Percentiles rank a stretch among this genome's conserved stretches.
Conservation (phyloP, 2,329 filamentous ascomycete genomes). For the Allantophomopsis lycopodina region DNA sequence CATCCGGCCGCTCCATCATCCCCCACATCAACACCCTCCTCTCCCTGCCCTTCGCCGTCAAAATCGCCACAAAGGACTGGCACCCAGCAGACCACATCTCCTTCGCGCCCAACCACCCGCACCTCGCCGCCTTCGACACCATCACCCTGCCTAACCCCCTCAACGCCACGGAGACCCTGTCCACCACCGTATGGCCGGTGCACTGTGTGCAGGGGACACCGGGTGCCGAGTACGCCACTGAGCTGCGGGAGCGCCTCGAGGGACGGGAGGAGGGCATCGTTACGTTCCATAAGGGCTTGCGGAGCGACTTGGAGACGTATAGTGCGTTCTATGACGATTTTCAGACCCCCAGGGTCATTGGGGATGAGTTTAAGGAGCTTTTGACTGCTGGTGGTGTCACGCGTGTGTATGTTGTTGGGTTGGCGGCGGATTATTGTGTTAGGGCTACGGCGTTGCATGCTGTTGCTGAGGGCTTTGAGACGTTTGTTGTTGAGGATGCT, state of each 20-base stretch:
- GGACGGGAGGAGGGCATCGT: conserved; percentile 42
- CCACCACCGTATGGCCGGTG: conserved; percentile 69
- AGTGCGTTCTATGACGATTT: conserved; percentile 82
- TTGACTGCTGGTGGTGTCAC: conserved; percentile 48
- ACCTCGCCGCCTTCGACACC: conserved; percentile 55
- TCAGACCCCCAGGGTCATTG: conserved; percentile 38
- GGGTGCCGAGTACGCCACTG: conserved; percentile 36
- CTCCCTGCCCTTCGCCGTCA: conserved; percentile 52
- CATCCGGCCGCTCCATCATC: conserved; percentile 55
- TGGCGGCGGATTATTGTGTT: conserved; percentile 87
- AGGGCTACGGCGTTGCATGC: conserved; percentile 71
- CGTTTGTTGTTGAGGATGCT: conserved; percentile 66
- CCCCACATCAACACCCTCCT: conserved; percentile 65
- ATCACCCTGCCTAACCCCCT: conserved; percentile 53
- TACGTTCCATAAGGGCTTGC: conserved; percentile 54
- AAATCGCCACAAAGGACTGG: conserved; percentile 84
- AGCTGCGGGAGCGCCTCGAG: conserved; percentile 61
- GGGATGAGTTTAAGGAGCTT: conserved; percentile 45
- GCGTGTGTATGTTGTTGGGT: conserved; percentile 72
- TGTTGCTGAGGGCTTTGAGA: conserved; percentile 58
- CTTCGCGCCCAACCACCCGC: conserved; percentile 67
- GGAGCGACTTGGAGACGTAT: conserved; percentile 78
- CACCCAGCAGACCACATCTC: conserved; percentile 77
- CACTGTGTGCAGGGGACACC: conserved; percentile 71
- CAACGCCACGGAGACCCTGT: conserved; percentile 47